Conservation (phyloP, 129 eudicot genomes). For the Centaurea solstitialis region DNA sequence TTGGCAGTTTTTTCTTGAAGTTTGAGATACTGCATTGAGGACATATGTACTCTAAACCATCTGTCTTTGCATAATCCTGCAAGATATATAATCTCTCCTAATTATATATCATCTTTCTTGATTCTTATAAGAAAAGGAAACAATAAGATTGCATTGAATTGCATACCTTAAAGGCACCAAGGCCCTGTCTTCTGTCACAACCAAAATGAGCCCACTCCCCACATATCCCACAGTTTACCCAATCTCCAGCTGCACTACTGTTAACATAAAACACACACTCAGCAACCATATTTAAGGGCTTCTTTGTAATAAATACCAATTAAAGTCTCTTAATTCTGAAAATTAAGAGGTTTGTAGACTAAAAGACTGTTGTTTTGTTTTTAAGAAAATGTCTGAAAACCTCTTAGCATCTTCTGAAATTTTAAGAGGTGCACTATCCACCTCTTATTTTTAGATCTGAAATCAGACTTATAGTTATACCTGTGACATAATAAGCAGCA, state of each 20-base stretch:
- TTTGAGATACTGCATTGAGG: slow-evolving; percentile 96
- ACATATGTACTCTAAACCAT: slow-evolving; percentile 95
- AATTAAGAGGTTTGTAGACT: no score
- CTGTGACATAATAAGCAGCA: slow-evolving; percentile 98
- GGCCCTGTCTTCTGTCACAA: slow-evolving; percentile 92
- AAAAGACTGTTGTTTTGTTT: no score
- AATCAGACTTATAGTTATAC: slow-evolving; percentile 23
- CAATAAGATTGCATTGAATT: not conserved
- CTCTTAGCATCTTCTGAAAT: no score
- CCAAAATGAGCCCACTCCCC: slow-evolving; percentile 99
- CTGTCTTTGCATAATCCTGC: slow-evolving; percentile 99
- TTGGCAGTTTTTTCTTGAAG: slow-evolving; percentile 77
- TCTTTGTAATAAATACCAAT: no score
- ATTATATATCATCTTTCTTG: not conserved
- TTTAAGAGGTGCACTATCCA: no score
- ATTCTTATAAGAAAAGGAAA: not conserved
- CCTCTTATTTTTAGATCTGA: no score
- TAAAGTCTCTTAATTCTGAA: no score
- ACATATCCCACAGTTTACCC: slow-evolving; percentile 99
- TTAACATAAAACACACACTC: slow-evolving; percentile 9
- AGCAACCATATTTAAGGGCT: not conserved
- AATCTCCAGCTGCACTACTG: slow-evolving; percentile 99
- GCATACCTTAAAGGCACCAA: slow-evolving; percentile 94
- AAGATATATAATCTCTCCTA: not conserved
- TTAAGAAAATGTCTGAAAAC: no score